Conservation (phyloP, 176 grass and related monocot species). For the Tuctoria greenei region DNA sequence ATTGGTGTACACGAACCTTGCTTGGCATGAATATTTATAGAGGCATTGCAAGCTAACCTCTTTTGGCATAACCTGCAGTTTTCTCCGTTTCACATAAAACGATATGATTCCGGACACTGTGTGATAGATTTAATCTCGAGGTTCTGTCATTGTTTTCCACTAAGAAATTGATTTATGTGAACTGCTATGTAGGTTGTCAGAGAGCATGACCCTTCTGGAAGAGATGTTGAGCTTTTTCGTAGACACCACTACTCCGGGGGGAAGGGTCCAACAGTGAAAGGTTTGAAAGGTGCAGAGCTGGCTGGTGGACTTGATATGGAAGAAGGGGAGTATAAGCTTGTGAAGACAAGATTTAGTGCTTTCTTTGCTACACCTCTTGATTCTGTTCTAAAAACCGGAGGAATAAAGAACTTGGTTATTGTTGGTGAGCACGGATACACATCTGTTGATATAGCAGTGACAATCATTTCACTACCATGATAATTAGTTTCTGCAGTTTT, state of each 20-base stretch:
- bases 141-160: background rate
- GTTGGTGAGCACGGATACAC: constrained; percentile 57
- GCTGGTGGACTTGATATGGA: constrained; percentile 72
- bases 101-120: background rate
- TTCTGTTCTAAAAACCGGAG: constrained; percentile 66
- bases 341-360: constrained; percentile 93
- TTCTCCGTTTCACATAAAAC: background rate
- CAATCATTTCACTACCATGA: background rate
- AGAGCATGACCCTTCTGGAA: constrained; percentile 87
- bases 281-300: constrained; percentile 69
- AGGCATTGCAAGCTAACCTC: background rate
- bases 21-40: constrained; percentile 9
- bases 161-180: constrained; percentile 1
- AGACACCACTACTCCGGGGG: constrained; percentile 64
- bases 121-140: background rate
- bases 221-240: constrained; percentile 83
- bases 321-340: constrained; percentile 90
- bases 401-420: constrained; percentile 77
- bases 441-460: background rate
- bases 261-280: constrained; percentile 75
- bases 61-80: background rate
- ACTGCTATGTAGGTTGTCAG: constrained; percentile 71
- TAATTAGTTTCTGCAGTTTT: background rate
- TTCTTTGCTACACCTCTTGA: constrained; percentile 85
- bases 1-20: background rate